Percentiles rank a stretch among this genome's conserved stretches.
These are phyloP conservation scores for Beauveria caledonica DNA, from an alignment of 2,329 filamentous ascomycete genomes.

Conservation along the genomic window DNA sequence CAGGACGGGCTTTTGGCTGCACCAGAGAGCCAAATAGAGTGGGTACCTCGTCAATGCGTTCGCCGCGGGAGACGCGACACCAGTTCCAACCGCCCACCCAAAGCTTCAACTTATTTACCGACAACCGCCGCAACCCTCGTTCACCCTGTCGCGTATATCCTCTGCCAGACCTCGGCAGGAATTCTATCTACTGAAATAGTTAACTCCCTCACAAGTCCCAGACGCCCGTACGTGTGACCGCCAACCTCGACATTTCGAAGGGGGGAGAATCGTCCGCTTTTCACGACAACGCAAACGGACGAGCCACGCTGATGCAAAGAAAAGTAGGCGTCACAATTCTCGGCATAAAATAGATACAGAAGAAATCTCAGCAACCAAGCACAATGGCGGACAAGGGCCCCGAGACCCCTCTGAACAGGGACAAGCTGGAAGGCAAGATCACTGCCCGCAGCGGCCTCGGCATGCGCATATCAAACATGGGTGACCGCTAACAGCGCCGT, in stretches of 20 bases:
- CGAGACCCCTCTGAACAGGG: constrained; percentile 46
- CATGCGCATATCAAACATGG: not conserved
- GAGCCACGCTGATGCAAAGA: not conserved
- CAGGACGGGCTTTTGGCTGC: not conserved
- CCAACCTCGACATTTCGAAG: not conserved
- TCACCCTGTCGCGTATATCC: not conserved
- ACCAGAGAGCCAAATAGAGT: not conserved
- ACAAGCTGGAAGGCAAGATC: constrained; percentile 66
- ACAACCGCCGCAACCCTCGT: not conserved
- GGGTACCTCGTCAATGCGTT: not conserved
- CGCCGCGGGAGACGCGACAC: not conserved
- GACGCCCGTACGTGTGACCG: not conserved
- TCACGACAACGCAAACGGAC: not conserved
- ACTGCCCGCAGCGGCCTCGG: not conserved
- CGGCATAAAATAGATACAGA: not conserved
- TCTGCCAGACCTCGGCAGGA: not conserved
- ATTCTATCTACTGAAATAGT: no score
- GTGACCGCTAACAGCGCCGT: not conserved
- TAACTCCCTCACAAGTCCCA: not conserved
- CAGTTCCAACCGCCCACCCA: not conserved
- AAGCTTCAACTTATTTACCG: not conserved
- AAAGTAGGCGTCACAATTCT: not conserved
- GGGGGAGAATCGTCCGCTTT: not conserved
- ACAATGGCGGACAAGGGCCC: constrained; percentile 33
- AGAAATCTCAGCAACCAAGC: not conserved